Evolutionary conservation across 495 filamentous ascomycete species (phyloP).

Genomic region (Haplographium delicatum): DNA sequence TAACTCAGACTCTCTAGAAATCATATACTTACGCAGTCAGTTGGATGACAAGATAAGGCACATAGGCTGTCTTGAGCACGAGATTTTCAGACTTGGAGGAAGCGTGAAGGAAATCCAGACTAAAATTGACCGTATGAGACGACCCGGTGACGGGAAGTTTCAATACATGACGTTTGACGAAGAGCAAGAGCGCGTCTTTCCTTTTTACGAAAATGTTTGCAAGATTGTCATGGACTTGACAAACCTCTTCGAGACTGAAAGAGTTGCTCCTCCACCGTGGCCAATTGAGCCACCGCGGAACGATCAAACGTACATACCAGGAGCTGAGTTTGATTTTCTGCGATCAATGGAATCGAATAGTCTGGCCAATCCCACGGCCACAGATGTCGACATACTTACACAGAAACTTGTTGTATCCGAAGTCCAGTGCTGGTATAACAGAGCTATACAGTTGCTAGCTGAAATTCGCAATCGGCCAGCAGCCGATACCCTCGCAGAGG

Average conservation of each 20-base stretch:
- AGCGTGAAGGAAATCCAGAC: neutral
- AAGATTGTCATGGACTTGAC: neutral
- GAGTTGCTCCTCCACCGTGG: neutral
- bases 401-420: conserved; percentile 1
- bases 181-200: neutral
- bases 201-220: neutral
- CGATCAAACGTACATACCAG: neutral
- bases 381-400: neutral
- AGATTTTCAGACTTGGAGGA: conserved; percentile 6
- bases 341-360: neutral
- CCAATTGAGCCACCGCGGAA: neutral
- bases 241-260: neutral
- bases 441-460: neutral
- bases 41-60: neutral
- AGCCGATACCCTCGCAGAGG: too few relatives aligned
- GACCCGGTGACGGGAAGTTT: neutral
- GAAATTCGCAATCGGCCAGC: neutral
- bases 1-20: too few relatives aligned
- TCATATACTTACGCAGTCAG: too few relatives aligned
- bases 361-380: neutral
- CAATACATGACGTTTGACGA: conserved; percentile 1
- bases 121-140: neutral
- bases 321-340: neutral
- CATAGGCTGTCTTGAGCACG: conserved; percentile 2
- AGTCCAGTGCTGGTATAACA: conserved; percentile 1